phyloP scores from a whole-genome alignment of 208 protist genomes.

The Leptomonas pyrrhocoris region DNA sequence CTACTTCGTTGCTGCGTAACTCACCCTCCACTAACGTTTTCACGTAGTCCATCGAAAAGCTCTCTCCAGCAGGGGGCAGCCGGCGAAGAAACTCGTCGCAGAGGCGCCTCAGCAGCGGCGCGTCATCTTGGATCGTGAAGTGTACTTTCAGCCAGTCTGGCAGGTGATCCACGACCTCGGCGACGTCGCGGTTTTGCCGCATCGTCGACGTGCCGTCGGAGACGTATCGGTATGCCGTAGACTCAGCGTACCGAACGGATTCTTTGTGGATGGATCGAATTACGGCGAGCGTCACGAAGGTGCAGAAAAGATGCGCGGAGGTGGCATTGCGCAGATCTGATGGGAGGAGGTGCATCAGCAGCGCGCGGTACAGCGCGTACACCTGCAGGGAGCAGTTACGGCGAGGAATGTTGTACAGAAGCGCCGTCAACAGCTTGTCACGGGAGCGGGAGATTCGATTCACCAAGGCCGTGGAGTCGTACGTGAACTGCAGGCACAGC shows the following conservation, averaged over 20 bases:
- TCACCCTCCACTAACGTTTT: conserved; percentile 12
- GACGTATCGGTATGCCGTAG: background rate
- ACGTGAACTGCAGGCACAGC: background rate
- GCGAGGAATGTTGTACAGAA: conserved; percentile 7
- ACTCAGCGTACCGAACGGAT: background rate
- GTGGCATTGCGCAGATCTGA: background rate
- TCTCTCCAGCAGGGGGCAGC: conserved; percentile 23
- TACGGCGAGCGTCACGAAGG: background rate
- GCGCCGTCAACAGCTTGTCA: background rate
- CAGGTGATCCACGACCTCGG: conserved; percentile 5
- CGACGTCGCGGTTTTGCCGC: conserved; percentile 6
- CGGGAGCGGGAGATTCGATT: background rate
- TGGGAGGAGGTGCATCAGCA: background rate
- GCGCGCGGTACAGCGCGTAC: conserved; percentile 2
- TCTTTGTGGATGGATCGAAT: conserved; percentile 3
- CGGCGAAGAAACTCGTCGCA: conserved; percentile 24
- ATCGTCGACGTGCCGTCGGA: background rate
- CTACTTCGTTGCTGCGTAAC: background rate
- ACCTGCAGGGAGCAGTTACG: background rate
- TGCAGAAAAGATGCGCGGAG: background rate
- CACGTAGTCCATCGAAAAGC: conserved; percentile 18
- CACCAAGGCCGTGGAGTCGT: background rate
- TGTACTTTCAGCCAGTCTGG: conserved; percentile 10
- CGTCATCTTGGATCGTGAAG: conserved; percentile 10
- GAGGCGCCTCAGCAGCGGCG: conserved; percentile 2